These are phyloP conservation scores for Talaromyces sp. DNA, from an alignment of 2,329 filamentous ascomycete species.

Conservation along the genomic window DNA sequence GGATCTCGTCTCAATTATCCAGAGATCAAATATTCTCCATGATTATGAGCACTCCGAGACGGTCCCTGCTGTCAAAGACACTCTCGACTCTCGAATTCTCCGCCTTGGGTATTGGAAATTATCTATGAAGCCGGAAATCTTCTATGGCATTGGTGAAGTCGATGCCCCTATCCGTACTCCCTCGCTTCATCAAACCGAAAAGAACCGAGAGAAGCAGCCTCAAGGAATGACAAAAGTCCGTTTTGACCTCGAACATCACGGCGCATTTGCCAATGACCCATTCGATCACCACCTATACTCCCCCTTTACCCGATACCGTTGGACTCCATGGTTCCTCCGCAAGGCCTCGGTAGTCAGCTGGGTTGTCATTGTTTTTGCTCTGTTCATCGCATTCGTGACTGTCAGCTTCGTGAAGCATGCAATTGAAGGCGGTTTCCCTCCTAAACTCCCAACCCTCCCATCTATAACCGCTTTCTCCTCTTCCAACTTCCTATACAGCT, in stretches of 20 bases:
- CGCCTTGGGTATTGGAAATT: constrained; percentile 86
- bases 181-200: constrained; percentile 34
- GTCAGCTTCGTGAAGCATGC: constrained; percentile 75
- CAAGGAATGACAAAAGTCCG: constrained; percentile 38
- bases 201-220: constrained; percentile 32
- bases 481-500: constrained; percentile 83
- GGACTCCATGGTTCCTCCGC: constrained; percentile 76
- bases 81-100: constrained; percentile 61
- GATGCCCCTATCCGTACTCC: constrained; percentile 54
- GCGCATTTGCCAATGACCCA: constrained; percentile 43
- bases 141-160: constrained; percentile 77
- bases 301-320: constrained; percentile 61
- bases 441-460: constrained; percentile 65
- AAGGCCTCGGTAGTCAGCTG: constrained; percentile 67
- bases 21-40: constrained; percentile 74
- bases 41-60: constrained; percentile 73
- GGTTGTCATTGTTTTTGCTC: constrained; percentile 60
- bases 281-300: constrained; percentile 57
- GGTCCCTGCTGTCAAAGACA: constrained; percentile 49
- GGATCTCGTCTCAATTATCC: constrained; percentile 76
- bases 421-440: constrained; percentile 71
- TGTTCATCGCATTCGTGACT: constrained; percentile 72
- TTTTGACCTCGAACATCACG: constrained; percentile 44
- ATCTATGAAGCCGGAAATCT: constrained; percentile 67
- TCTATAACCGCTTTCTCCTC: constrained; percentile 71